Conservation (phyloP, 2,329 filamentous ascomycete species). For the Fusarium sp. region DNA sequence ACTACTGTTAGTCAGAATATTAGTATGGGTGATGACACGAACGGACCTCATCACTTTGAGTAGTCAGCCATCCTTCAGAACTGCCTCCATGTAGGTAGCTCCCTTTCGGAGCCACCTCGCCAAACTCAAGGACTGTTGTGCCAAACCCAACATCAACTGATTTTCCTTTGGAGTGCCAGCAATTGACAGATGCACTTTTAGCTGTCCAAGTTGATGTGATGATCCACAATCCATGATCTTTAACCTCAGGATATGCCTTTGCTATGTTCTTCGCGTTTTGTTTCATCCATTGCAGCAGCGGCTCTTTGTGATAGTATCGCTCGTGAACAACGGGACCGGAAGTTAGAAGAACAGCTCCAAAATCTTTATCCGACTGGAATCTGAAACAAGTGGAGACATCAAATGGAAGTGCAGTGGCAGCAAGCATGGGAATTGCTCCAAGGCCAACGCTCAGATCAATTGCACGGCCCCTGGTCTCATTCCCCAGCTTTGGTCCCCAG, state of each 20-base stretch:
- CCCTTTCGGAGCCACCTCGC: neutral
- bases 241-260: neutral
- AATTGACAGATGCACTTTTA: neutral
- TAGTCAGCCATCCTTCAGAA: neutral
- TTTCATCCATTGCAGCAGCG: neutral
- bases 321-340: neutral
- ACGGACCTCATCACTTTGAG: neutral
- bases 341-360: neutral
- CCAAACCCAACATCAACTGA: neutral
- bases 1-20: accelerated
- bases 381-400: neutral
- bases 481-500: neutral
- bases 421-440: neutral
- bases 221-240: neutral
- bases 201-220: neutral
- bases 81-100: neutral
- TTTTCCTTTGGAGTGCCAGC: neutral
- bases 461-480: neutral
- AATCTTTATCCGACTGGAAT: neutral
- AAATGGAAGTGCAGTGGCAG: neutral
- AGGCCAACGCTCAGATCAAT: neutral
- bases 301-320: neutral
- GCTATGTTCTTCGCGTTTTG: neutral
- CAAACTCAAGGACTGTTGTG: neutral
- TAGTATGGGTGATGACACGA: accelerated